Conservation (phyloP, 108 stramenopile genomes). For the Cyclotella baltica region DNA sequence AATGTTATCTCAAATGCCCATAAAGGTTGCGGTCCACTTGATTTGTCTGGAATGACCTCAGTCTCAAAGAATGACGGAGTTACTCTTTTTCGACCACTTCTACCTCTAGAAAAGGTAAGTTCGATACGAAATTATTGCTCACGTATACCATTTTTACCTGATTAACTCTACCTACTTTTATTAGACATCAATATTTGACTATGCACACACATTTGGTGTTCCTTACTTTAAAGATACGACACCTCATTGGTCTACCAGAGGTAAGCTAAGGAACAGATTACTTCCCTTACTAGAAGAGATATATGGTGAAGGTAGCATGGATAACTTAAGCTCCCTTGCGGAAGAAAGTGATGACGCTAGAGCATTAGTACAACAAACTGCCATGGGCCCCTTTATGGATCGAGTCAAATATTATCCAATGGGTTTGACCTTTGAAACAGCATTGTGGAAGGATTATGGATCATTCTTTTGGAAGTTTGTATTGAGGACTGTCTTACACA, state of each 20-base stretch:
- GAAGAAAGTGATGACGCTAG: constrained; percentile 85
- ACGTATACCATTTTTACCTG: not conserved
- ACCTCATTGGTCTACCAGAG: constrained; percentile 95
- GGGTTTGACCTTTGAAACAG: constrained; percentile 76
- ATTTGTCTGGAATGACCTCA: constrained; percentile 90
- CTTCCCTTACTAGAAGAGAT: constrained; percentile 91
- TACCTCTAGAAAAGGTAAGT: constrained; percentile 75
- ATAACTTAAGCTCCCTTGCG: constrained; percentile 82
- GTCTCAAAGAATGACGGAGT: constrained; percentile 91
- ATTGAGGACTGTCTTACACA: constrained; percentile 78
- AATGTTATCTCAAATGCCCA: constrained; percentile 96
- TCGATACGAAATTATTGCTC: not conserved
- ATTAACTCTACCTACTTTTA: not conserved
- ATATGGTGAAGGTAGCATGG: constrained; percentile 94
- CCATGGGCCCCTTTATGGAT: constrained; percentile 72
- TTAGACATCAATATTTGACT: constrained; percentile 73
- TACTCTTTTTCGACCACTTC: constrained; percentile 86
- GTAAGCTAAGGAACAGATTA: constrained; percentile 93
- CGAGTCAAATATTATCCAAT: constrained; percentile 63
- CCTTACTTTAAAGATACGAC: constrained; percentile 97
- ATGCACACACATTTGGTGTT: constrained; percentile 93
- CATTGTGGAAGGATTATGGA: constrained; percentile 65
- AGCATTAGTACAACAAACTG: constrained; percentile 63
- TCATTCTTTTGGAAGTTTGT: constrained; percentile 90
- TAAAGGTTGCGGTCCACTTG: constrained; percentile 90